A percentile compares a stretch with the other conserved stretches of the same genome.
Conservation (phyloP, 1,139 yeast species). For the Saccharomyces pastorianus region DNA sequence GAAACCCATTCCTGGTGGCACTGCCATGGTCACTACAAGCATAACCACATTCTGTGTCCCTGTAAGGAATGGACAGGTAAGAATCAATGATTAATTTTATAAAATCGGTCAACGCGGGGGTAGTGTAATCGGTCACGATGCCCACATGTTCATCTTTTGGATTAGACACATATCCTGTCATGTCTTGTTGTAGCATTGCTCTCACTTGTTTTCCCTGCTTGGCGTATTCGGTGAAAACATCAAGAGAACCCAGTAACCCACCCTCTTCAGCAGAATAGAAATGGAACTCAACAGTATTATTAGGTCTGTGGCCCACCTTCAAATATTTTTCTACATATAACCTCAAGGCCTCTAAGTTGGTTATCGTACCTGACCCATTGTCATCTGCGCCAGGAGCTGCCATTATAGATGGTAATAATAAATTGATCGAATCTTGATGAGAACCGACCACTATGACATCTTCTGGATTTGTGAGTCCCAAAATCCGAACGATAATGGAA, state of each 20-base stretch:
- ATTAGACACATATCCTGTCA: conserved; percentile 75
- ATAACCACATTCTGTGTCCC: conserved; percentile 77
- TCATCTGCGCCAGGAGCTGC: conserved; percentile 96
- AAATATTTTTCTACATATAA: conserved; percentile 37
- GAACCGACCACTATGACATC: conserved; percentile 70
- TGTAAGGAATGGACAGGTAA: conserved; percentile 61
- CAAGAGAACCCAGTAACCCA: conserved; percentile 81
- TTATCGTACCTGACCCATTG: conserved; percentile 82
- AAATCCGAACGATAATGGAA: conserved; percentile 42
- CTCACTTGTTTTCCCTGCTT: conserved; percentile 44
- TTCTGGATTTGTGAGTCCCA: conserved; percentile 36
- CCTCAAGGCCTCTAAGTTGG: conserved; percentile 68
- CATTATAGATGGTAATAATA: conserved; percentile 58
- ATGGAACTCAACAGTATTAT: conserved; percentile 80
- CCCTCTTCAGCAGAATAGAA: conserved; percentile 95
- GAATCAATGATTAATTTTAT: conserved; percentile 50
- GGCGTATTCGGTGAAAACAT: conserved; percentile 53
- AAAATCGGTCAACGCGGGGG: conserved; percentile 51
- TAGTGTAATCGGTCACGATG: conserved; percentile 69
- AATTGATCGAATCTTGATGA: conserved; percentile 80
- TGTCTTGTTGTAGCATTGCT: conserved; percentile 89
- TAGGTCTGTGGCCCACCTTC: conserved; percentile 35
- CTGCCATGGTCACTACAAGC: conserved; percentile 93
- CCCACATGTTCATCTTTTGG: conserved; percentile 72
- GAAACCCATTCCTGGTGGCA: conserved; percentile 75